A percentile compares a stretch with the other conserved stretches of the same genome.
Evolutionary conservation across 352 stramenopile species (phyloP).

Genomic region (Globisporangium emineosum): DNA sequence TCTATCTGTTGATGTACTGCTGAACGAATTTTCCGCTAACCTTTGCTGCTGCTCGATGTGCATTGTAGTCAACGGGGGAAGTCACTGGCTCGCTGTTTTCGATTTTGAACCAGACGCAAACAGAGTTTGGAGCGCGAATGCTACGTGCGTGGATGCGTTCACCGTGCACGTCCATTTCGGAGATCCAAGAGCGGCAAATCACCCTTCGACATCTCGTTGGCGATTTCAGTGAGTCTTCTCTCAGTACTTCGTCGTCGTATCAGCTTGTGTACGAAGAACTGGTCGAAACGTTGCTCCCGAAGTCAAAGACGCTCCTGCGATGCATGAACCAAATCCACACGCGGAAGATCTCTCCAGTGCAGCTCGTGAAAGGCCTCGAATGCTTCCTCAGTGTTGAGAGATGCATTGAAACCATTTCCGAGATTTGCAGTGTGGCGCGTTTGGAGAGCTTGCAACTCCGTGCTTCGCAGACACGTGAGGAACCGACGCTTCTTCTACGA

Average conservation of each 20-base stretch:
- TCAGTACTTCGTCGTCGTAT: constrained; percentile 17
- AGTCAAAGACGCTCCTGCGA: not conserved
- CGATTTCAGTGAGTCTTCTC: constrained; percentile 9
- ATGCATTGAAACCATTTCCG: not conserved
- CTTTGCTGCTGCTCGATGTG: not conserved
- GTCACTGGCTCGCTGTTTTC: constrained; percentile 29
- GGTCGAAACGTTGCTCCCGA: not conserved
- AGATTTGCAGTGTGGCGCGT: constrained; percentile 4
- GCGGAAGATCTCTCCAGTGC: not conserved
- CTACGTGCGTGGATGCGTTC: constrained; percentile 31
- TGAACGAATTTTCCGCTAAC: not conserved
- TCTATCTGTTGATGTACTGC: not conserved
- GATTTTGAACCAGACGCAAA: constrained; percentile 36
- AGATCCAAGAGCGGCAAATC: constrained; percentile 26
- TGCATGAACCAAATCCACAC: constrained; percentile 11
- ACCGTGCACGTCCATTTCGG: constrained; percentile 18
- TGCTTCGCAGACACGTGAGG: not conserved
- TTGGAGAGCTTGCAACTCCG: not conserved
- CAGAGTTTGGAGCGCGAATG: constrained; percentile 25
- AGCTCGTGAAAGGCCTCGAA: constrained; percentile 1
- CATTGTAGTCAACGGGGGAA: constrained; percentile 23
- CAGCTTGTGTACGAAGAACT: constrained; percentile 35
- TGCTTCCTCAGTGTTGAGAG: not conserved
- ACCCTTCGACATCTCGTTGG: constrained; percentile 21
- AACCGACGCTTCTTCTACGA: constrained; percentile 10